These are phyloP conservation scores for Melastoma malabathricum DNA, from an alignment of 345 rosid species.

Conservation along the genomic window DNA sequence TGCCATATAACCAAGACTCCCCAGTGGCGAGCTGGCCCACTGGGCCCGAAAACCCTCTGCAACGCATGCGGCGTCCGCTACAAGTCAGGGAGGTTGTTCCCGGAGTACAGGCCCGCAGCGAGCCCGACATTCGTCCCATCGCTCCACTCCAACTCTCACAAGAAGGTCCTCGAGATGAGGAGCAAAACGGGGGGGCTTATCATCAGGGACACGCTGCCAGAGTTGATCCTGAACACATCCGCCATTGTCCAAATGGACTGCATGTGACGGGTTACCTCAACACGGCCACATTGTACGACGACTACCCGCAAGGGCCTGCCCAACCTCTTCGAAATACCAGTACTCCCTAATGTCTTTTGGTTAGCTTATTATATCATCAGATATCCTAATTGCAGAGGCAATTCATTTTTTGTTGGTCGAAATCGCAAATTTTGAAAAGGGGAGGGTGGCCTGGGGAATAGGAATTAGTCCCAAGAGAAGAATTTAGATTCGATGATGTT, in stretches of 20 bases:
- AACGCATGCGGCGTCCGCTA: conserved; percentile 44
- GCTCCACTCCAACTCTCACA: conserved; percentile 38
- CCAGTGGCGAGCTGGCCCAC: conserved; percentile 45
- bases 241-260: conserved; percentile 4
- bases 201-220: background rate
- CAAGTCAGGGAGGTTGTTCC: conserved; percentile 38
- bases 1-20: conserved; percentile 44
- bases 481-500: too few species aligned
- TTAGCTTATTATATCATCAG: too few species aligned
- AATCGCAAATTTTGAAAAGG: too few species aligned
- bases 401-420: too few species aligned
- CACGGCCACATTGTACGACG: background rate
- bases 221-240: conserved; percentile 8
- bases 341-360: background rate
- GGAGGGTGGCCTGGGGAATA: too few species aligned
- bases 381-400: too few species aligned
- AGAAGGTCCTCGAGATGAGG: conserved; percentile 34
- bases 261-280: conserved; percentile 3
- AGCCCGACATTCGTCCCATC: conserved; percentile 37
- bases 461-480: too few species aligned
- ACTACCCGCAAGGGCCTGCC: background rate
- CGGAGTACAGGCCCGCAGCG: conserved; percentile 41
- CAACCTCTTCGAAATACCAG: background rate
- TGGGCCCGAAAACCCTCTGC: conserved; percentile 44
- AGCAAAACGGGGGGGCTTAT: conserved; percentile 1